phyloP scores from a whole-genome alignment of 2,329 filamentous ascomycete genomes.

The Eurotiales sp. region DNA sequence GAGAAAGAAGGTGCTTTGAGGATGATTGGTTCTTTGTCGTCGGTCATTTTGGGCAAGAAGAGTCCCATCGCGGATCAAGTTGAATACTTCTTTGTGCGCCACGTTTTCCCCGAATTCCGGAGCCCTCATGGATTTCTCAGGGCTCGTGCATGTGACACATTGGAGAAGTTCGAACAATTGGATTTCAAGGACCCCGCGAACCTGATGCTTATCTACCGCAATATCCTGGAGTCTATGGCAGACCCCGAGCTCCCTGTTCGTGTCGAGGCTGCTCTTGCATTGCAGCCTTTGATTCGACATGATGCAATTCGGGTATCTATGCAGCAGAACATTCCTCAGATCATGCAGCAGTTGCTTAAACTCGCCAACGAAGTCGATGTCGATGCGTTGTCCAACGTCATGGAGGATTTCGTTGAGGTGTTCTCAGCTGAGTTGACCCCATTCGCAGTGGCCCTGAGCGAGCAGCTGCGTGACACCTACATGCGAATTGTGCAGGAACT shows the following conservation, averaged over 20 bases:
- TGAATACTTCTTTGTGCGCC: slow-evolving; percentile 96
- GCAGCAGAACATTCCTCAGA: slow-evolving; percentile 96
- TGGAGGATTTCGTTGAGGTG: slow-evolving; percentile 99
- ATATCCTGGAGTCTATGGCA: slow-evolving; percentile 95
- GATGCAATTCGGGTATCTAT: slow-evolving; percentile 91
- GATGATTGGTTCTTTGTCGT: slow-evolving; percentile 94
- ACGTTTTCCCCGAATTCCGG: slow-evolving; percentile 97
- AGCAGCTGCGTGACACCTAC: slow-evolving; percentile 94
- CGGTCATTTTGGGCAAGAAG: slow-evolving; percentile 95
- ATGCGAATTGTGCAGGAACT: slow-evolving; percentile 89
- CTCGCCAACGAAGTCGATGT: slow-evolving; percentile 97
- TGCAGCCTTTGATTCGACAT: slow-evolving; percentile 93
- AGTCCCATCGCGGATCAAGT: slow-evolving; percentile 96
- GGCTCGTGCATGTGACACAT: slow-evolving; percentile 90
- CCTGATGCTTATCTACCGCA: slow-evolving; percentile 90
- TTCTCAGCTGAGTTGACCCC: slow-evolving; percentile 96
- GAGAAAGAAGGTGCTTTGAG: slow-evolving; percentile 94
- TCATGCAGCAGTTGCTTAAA: slow-evolving; percentile 98
- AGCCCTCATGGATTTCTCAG: slow-evolving; percentile 88
- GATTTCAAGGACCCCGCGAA: slow-evolving; percentile 97
- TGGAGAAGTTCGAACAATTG: slow-evolving; percentile 96
- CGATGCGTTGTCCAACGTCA: slow-evolving; percentile 93
- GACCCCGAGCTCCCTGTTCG: slow-evolving; percentile 89
- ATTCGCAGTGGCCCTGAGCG: slow-evolving; percentile 91
- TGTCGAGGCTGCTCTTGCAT: slow-evolving; percentile 86